A percentile compares a stretch with the other conserved stretches of the same genome.
Conservation (phyloP, 2,329 filamentous ascomycete genomes). For the Leptographium procerum region DNA sequence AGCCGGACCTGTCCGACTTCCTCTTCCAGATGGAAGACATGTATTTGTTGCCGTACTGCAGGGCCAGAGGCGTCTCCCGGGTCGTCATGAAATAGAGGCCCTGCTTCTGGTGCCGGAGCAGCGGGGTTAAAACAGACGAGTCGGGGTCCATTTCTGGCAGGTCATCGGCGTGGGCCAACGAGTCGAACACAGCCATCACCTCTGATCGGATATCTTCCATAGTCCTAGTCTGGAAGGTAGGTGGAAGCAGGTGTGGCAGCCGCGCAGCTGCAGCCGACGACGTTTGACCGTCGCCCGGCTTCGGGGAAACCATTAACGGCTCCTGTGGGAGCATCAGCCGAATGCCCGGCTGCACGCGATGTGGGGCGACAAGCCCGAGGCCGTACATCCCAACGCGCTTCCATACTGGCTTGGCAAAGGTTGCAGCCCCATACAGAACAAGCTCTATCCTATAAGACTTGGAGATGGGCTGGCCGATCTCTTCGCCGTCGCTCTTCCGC, state of each 20-base stretch:
- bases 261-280: constrained; percentile 11
- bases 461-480: constrained; percentile 50
- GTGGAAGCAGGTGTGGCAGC: constrained; percentile 14
- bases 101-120: constrained; percentile 83
- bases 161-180: constrained; percentile 62
- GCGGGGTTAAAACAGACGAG: constrained; percentile 46
- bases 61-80: constrained; percentile 58
- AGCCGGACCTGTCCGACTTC: constrained; percentile 29
- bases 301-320: neutral
- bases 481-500: constrained; percentile 51
- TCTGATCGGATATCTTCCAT: constrained; percentile 80
- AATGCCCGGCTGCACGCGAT: constrained; percentile 54
- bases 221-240: constrained; percentile 46
- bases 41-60: constrained; percentile 43
- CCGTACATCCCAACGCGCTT: constrained; percentile 53
- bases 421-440: constrained; percentile 68
- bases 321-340: constrained; percentile 58
- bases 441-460: constrained; percentile 53
- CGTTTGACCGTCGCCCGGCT: constrained; percentile 14
- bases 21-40: constrained; percentile 72
- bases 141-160: constrained; percentile 63
- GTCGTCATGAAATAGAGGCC: constrained; percentile 76
- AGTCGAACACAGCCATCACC: constrained; percentile 79
- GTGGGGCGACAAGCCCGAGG: constrained; percentile 55
- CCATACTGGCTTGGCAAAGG: constrained; percentile 54